A percentile compares a stretch with the other conserved stretches of the same genome.
These are phyloP conservation scores for Coprinopsis strossmayeri DNA, from an alignment of 768 basidiomycete species.

Conservation along the genomic window DNA sequence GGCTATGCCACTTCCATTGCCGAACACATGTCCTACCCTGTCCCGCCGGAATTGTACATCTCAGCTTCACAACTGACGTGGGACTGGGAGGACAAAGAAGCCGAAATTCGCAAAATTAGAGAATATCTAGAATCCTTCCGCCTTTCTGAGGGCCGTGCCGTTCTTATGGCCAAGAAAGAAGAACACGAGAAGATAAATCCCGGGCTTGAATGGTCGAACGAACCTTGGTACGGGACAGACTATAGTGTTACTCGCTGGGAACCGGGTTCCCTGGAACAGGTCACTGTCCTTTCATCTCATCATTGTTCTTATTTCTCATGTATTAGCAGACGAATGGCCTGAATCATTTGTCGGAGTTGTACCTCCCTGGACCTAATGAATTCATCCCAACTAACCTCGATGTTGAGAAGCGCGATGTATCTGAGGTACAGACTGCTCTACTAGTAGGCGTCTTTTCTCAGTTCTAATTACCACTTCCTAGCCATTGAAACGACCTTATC, in stretches of 20 bases:
- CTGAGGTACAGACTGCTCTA: conserved; percentile 39
- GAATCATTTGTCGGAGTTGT: conserved; percentile 63
- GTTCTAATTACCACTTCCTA: conserved; percentile 23
- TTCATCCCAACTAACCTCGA: conserved; percentile 87
- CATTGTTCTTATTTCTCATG: conserved; percentile 1
- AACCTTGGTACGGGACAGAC: conserved; percentile 90
- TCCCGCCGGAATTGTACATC: conserved; percentile 72
- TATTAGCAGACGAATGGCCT: conserved; percentile 49
- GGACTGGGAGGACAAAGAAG: conserved; percentile 57
- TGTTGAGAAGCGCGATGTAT: conserved; percentile 68
- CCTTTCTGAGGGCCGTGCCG: conserved; percentile 56
- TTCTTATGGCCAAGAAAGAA: conserved; percentile 74
- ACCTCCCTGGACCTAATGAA: conserved; percentile 78
- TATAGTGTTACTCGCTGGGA: conserved; percentile 74
- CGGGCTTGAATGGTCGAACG: conserved; percentile 54
- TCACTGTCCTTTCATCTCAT: conserved; percentile 17
- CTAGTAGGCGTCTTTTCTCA: neutral
- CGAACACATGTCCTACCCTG: conserved; percentile 72
- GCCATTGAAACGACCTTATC: conserved; percentile 69
- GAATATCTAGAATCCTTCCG: conserved; percentile 56
- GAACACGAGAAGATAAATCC: conserved; percentile 46
- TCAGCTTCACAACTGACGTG: conserved; percentile 64
- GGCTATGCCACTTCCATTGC: conserved; percentile 73
- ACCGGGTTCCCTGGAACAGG: conserved; percentile 52
- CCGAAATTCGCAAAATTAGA: conserved; percentile 46